phyloP scores from a whole-genome alignment of 2,329 filamentous ascomycete species.

The Sporothrix globosa region DNA sequence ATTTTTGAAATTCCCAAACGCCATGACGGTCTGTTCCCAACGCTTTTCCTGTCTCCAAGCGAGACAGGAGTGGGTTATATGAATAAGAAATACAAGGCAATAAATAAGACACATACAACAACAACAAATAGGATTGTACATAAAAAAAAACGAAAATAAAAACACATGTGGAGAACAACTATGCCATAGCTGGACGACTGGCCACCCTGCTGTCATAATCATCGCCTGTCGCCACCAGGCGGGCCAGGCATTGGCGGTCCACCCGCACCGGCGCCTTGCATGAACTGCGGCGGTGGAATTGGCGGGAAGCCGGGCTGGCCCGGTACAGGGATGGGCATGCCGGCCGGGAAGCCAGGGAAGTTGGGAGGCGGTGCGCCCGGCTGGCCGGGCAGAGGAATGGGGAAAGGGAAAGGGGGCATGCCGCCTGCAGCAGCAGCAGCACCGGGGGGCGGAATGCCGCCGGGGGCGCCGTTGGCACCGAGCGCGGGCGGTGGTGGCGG shows the following conservation, averaged over 20 bases:
- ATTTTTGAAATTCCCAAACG: not conserved
- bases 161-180: not conserved
- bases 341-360: conserved; percentile 45
- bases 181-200: not conserved
- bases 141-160: conserved; percentile 3
- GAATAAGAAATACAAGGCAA: conserved; percentile 8
- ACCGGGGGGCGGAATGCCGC: not conserved
- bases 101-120: not conserved
- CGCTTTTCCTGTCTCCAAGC: not conserved
- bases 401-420: conserved; percentile 7
- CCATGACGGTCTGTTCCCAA: not conserved
- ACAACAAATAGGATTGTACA: not conserved
- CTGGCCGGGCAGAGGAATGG: conserved; percentile 22
- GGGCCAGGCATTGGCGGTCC: conserved; percentile 42
- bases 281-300: conserved; percentile 44
- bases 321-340: conserved; percentile 46
- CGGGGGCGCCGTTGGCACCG: conserved; percentile 36
- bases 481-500: conserved; percentile 51
- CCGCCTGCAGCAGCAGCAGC: not conserved
- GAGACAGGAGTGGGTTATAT: conserved; percentile 10
- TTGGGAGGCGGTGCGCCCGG: conserved; percentile 35
- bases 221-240: conserved; percentile 42
- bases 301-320: conserved; percentile 45
- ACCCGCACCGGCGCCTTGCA: conserved; percentile 44
- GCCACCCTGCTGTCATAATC: conserved; percentile 23